These are phyloP conservation scores for Ascochyta koolunga DNA, from an alignment of 2,329 filamentous ascomycete species.

Conservation along the genomic window DNA sequence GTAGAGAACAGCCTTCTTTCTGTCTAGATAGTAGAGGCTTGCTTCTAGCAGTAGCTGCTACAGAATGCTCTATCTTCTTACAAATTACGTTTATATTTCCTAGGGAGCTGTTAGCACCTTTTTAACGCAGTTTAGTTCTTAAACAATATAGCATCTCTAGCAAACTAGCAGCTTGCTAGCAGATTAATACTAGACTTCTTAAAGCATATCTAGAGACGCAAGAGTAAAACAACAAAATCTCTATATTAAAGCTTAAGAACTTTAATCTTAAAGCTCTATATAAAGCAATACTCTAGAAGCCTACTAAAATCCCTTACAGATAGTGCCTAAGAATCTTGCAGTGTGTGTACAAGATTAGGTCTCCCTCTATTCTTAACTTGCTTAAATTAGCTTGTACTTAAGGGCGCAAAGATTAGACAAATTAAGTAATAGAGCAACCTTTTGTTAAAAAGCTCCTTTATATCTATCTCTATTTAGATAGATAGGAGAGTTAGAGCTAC, in stretches of 20 bases:
- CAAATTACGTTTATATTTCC: neutral
- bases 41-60: neutral
- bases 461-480: constrained; percentile 4
- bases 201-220: neutral
- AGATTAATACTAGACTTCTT: neutral
- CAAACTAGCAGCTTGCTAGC: neutral
- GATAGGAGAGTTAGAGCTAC: neutral
- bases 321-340: neutral
- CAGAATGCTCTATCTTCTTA: neutral
- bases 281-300: neutral
- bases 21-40: neutral
- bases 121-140: neutral
- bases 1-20: neutral
- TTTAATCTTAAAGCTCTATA: neutral
- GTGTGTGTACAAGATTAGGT: neutral
- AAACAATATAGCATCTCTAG: neutral
- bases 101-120: neutral
- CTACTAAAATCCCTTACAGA: neutral
- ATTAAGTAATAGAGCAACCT: neutral
- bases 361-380: neutral
- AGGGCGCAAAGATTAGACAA: neutral
- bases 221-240: neutral
- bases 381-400: neutral
- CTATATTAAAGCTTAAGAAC: neutral
- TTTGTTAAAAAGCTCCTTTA: neutral